Base-by-base conservation (phyloP, 1,139 yeast species). In the Tardiomyces depauwii region DNA sequence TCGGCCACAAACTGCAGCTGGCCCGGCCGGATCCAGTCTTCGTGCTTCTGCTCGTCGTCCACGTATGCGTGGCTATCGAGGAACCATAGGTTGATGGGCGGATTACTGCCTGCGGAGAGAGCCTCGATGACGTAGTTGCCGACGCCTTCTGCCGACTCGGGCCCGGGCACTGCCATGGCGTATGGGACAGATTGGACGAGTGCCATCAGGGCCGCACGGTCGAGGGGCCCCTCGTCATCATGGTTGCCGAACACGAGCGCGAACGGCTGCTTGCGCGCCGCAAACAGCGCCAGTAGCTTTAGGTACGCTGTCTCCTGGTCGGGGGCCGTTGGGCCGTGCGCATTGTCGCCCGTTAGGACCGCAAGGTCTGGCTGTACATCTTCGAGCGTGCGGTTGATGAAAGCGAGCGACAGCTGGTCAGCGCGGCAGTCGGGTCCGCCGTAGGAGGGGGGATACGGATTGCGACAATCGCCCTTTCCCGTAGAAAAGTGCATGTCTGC, bases 401-500 rank as follows among this genome's bases (percentile, higher is more conserved):
- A 85, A 18, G 64, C 60, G 39, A 76, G 53, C 0, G n/a, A 30
- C 16, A 30, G 71, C 0, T 76, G 72, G 59, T 88, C 96, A 0
- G 96, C 96, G 49, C 71, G 64, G 57, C 96, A 88, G 9, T 65
- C 66, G 9, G 57, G 62, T 4, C 57, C 60, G 1, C 70, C 62
- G 11, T 66, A 68, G 16, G 57, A 14, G 7, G 46, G 45, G 1
- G 87, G 88, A 19, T 62, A 74, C 3, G 87, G 82, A 59, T 87
- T 91, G 45, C 79, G 67, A 57, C 96, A 88, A 42, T 63, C 62
- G 2, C 96, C 96, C 44, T 65, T 70, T 1, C 89, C 91, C 0
- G 91, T 83, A 9, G 88, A 75, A 57, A 83, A 79, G 62, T 89
- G 96, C 49, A 88, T 67, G 61, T 89, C 97, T 0, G 96, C 93